Percentiles rank a stretch among this genome's conserved stretches.
These are phyloP conservation scores for Colletotrichum navitas DNA, from an alignment of 2,329 filamentous ascomycete species.

Conservation along the genomic window DNA sequence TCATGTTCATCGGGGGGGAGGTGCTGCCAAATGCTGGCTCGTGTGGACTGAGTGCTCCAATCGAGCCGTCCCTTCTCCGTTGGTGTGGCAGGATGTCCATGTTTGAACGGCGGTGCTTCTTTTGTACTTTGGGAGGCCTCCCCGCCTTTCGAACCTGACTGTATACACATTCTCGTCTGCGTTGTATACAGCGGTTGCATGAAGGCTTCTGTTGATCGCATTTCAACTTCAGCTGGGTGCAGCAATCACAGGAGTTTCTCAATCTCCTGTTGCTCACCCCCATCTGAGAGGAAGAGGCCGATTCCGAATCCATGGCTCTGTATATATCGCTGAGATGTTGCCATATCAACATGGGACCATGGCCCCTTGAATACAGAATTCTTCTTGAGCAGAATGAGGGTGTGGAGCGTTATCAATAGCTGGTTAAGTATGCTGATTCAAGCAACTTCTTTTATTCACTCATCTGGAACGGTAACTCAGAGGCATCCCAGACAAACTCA, in stretches of 20 bases:
- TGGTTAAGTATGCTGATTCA: not conserved
- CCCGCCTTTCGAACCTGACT: slow-evolving; percentile 14
- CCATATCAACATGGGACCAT: not conserved
- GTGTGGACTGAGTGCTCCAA: not conserved
- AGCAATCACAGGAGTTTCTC: slow-evolving; percentile 18
- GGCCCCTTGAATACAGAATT: not conserved
- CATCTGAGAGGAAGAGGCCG: not conserved
- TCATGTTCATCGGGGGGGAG: not conserved
- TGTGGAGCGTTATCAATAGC: not conserved
- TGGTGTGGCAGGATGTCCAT: not conserved
- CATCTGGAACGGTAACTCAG: not conserved
- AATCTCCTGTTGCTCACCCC: not conserved
- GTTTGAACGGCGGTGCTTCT: not conserved
- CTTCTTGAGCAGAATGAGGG: no score
- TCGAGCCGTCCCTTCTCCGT: not conserved
- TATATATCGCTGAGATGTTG: not conserved
- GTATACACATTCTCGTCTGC: slow-evolving; percentile 4
- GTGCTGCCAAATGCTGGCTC: not conserved
- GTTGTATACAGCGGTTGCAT: slow-evolving; percentile 8
- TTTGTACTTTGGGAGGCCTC: slow-evolving; percentile 1
- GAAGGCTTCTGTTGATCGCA: slow-evolving; percentile 20
- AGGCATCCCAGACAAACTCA: not conserved
- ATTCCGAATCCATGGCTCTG: not conserved
- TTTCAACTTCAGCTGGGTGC: slow-evolving; percentile 22
- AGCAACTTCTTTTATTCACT: not conserved